Conservation (phyloP, 257 asterid species). For the Nicotiana noctiflora region DNA sequence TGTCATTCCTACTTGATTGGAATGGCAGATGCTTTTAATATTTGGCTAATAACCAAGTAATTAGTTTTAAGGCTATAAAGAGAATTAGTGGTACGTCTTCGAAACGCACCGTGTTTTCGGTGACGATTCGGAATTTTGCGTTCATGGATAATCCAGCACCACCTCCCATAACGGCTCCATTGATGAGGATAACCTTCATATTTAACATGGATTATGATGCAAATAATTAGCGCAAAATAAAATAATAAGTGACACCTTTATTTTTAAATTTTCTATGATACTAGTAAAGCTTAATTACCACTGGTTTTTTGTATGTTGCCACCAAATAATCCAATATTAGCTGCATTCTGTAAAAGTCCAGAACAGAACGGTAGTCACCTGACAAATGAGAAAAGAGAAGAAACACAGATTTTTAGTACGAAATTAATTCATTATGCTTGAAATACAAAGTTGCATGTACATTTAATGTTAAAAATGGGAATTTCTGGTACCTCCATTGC, state of each 20-base stretch:
- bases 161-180: conserved; percentile 22
- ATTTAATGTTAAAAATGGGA: not conserved
- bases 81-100: not conserved
- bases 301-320: conserved; percentile 13
- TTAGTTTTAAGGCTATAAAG: not conserved
- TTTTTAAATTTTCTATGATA: not conserved
- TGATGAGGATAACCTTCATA: conserved; percentile 6
- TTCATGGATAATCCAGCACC: conserved; percentile 17
- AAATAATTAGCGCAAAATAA: not conserved
- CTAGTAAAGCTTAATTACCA: not conserved
- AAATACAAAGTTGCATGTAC: not conserved
- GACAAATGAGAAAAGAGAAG: not conserved
- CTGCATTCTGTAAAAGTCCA: not conserved
- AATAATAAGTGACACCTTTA: not conserved
- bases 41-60: not conserved
- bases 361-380: not conserved
- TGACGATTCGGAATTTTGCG: conserved; percentile 11
- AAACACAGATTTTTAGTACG: not conserved
- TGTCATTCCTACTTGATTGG: no score
- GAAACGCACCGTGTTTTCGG: conserved; percentile 10
- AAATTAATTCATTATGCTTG: not conserved
- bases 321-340: conserved; percentile 12
- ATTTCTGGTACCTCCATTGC: not conserved
- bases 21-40: no score
- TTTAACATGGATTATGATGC: not conserved